Base-by-base conservation (phyloP, 116 monocot genomes). In the Zostera marina region DNA sequence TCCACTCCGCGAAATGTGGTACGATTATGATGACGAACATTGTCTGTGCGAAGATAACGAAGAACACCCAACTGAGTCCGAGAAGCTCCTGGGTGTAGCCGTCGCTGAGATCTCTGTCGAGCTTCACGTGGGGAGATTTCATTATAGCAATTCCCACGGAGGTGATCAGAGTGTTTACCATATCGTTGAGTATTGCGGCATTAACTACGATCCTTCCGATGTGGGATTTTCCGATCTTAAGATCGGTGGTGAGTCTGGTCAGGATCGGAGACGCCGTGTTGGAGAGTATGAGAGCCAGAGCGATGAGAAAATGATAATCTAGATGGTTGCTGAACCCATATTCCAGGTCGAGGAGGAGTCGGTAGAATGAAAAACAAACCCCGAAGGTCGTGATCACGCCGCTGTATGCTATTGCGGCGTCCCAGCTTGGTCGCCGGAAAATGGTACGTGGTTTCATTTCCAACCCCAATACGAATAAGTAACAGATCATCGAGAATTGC, bases 381-480 rank as follows among this genome's bases (percentile, higher is more conserved):
- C 70, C 32, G 49, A 73, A 56, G 63, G 66, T 61, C 9, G 65
- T 53, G 13, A 58, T 23, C 51, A 79, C 66, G 44, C 84, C 79
- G 17, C 58, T 62, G 40, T 65, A 71, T 11, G 84, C 79, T 32
- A 79, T 59, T 39, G 66, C 7, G 15, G 70, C 49, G 17, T 79
- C 75, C 45, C 70, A 64, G 11, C 71, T 54, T 8, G 60, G 56
- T 3, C 11, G n/a, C 0, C 60, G 67, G 55, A 79, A 49, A 5
- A 76, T n/a, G 8, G 55, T 20, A 44, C 45, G 41, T 11, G 67
- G 53, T 23, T 84, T 79, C 76, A 84, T 84, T 68, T 84, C 79
- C 12, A 84, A 68, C 53, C 84, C 84, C 9, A 74, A 47, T 20
- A 77, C 70, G 58, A 84, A 79, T 42, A 81, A 60, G 70, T 70